Conservation (phyloP, 2,329 filamentous ascomycete genomes). For the Coleophoma crateriformis region DNA sequence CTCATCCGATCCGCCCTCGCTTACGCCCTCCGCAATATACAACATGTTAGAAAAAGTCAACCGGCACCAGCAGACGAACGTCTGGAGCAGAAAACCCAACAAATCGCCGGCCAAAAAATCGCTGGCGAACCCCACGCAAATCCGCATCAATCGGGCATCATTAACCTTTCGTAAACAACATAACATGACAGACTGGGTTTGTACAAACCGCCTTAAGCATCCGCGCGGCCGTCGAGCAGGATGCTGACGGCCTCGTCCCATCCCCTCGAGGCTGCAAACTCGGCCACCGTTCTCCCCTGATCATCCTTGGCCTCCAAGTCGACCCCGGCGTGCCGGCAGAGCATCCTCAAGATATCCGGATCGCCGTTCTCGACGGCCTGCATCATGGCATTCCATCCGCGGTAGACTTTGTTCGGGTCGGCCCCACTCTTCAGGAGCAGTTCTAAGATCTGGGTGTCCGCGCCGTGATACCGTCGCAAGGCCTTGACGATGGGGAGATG, state of each 20-base stretch:
- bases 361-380: conserved; percentile 63
- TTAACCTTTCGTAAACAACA: too few species aligned
- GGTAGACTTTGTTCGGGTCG: conserved; percentile 63
- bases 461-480: conserved; percentile 49
- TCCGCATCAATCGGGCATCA: too few species aligned
- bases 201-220: too few species aligned
- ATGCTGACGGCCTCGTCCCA: conserved; percentile 52
- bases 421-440: conserved; percentile 58
- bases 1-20: too few species aligned
- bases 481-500: conserved; percentile 68
- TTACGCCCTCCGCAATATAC: too few species aligned
- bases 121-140: too few species aligned
- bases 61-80: too few species aligned
- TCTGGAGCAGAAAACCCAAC: too few species aligned
- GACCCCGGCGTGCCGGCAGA: conserved; percentile 43
- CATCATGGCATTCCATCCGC: conserved; percentile 61
- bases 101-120: too few species aligned
- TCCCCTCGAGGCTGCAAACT: conserved; percentile 51
- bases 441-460: conserved; percentile 55
- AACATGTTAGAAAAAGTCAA: too few species aligned
- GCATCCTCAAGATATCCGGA: conserved; percentile 42
- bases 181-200: too few species aligned
- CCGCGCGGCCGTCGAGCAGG: conserved; percentile 20
- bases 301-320: conserved; percentile 50
- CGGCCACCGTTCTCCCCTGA: conserved; percentile 44